Evolutionary conservation across 2,329 filamentous ascomycete species (phyloP).

Genomic region (Aureobasidium lini): DNA sequence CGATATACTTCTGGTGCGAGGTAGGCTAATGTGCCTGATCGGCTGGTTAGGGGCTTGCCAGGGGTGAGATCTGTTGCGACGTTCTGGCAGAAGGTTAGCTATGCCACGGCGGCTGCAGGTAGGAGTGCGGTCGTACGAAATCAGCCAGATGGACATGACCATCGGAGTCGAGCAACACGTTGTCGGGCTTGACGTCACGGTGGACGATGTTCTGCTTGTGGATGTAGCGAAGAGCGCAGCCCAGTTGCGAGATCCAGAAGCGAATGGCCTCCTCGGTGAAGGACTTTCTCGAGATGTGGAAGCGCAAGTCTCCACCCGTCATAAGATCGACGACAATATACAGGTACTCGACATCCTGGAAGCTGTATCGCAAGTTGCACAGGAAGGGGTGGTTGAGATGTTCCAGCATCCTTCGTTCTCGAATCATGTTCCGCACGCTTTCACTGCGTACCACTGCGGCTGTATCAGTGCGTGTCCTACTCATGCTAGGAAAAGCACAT

Average conservation of each 20-base stretch:
- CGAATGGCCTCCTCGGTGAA: slow-evolving; percentile 95
- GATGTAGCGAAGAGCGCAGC: slow-evolving; percentile 82
- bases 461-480: slow-evolving; percentile 14
- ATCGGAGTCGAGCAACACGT: slow-evolving; percentile 78
- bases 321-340: slow-evolving; percentile 94
- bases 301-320: slow-evolving; percentile 93
- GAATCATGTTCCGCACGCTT: slow-evolving; percentile 95
- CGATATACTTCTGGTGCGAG: slow-evolving; percentile 92
- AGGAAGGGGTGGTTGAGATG: slow-evolving; percentile 97
- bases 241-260: slow-evolving; percentile 94
- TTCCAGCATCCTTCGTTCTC: slow-evolving; percentile 95
- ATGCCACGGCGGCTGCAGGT: background rate
- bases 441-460: slow-evolving; percentile 84
- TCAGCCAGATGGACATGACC: slow-evolving; percentile 96
- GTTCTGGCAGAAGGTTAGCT: slow-evolving; percentile 52
- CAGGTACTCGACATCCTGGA: slow-evolving; percentile 99
- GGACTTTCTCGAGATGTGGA: slow-evolving; percentile 95
- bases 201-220: slow-evolving; percentile 84
- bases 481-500: background rate
- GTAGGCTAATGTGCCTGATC: slow-evolving; percentile 93
- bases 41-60: slow-evolving; percentile 79
- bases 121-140: slow-evolving; percentile 57
- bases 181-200: slow-evolving; percentile 86
- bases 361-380: slow-evolving; percentile 97
- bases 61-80: slow-evolving; percentile 89